Conservation (phyloP, 2,329 filamentous ascomycete genomes). For the Ceratocystis lukuohia region DNA sequence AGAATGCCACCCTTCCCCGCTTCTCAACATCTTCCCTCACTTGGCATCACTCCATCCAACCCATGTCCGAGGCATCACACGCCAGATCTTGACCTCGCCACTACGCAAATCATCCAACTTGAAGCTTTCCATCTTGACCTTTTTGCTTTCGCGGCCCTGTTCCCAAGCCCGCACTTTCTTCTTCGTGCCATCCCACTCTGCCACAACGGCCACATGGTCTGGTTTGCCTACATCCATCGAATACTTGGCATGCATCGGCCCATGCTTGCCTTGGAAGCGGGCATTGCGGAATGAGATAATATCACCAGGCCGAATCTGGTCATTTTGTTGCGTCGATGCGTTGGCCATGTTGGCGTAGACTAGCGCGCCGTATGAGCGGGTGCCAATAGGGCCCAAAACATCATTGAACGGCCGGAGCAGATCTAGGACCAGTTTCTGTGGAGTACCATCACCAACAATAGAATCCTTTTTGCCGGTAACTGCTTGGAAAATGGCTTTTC, state of each 20-base stretch:
- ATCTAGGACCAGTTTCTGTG: constrained; percentile 63
- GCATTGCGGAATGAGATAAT: constrained; percentile 88
- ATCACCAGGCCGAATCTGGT: constrained; percentile 87
- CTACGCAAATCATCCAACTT: constrained; percentile 81
- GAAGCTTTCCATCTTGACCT: constrained; percentile 88
- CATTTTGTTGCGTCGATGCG: constrained; percentile 74
- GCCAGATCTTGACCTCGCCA: constrained; percentile 95
- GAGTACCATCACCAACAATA: constrained; percentile 71
- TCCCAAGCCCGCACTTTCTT: constrained; percentile 96
- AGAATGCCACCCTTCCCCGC: neutral
- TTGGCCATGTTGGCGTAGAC: constrained; percentile 95
- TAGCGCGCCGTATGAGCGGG: constrained; percentile 74
- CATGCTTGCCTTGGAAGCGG: constrained; percentile 88
- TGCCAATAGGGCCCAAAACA: constrained; percentile 73
- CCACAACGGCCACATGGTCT: constrained; percentile 80
- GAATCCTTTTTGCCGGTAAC: constrained; percentile 61
- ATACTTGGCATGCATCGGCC: constrained; percentile 92
- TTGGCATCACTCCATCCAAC: constrained; percentile 59
- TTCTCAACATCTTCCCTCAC: neutral
- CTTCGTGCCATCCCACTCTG: constrained; percentile 97
- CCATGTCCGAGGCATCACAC: constrained; percentile 84
- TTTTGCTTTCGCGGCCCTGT: constrained; percentile 84
- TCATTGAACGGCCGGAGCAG: constrained; percentile 60
- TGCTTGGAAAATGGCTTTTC: constrained; percentile 59
- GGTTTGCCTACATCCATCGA: constrained; percentile 72